These are phyloP conservation scores for Fusarium equiseti DNA, from an alignment of 2,329 filamentous ascomycete species.

Conservation along the genomic window DNA sequence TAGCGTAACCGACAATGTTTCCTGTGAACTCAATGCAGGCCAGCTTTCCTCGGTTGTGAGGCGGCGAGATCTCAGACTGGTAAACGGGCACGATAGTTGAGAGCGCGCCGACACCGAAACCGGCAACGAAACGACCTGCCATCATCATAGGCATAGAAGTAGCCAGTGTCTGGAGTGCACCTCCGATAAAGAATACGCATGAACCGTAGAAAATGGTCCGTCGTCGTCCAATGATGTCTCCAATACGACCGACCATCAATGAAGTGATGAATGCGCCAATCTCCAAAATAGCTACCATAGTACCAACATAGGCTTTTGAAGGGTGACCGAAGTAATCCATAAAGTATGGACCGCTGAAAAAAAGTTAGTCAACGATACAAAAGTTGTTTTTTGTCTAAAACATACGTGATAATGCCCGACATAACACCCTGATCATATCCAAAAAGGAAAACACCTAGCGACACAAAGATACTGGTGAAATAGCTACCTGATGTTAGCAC, in stretches of 20 bases:
- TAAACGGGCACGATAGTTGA: conserved; percentile 95
- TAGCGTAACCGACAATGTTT: conserved; percentile 95
- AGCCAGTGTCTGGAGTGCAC: conserved; percentile 85
- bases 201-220: conserved; percentile 95
- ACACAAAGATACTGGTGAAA: conserved; percentile 93
- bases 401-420: conserved; percentile 78
- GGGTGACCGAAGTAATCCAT: conserved; percentile 94
- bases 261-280: conserved; percentile 93
- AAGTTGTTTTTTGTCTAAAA: not conserved
- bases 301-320: conserved; percentile 87
- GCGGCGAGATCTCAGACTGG: conserved; percentile 94
- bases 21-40: conserved; percentile 98
- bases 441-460: conserved; percentile 87
- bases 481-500: conserved; percentile 68
- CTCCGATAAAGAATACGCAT: conserved; percentile 85
- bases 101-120: conserved; percentile 86
- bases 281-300: conserved; percentile 97
- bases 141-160: conserved; percentile 91
- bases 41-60: conserved; percentile 94
- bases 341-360: conserved; percentile 83
- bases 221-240: conserved; percentile 90
- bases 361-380: conserved; percentile 38
- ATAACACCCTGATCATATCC: conserved; percentile 93
- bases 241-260: conserved; percentile 85
- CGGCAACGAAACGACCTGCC: conserved; percentile 83